Evolutionary conservation across 805 yeast genomes (phyloP).

Genomic region (Sugiyamaella marilandica): DNA sequence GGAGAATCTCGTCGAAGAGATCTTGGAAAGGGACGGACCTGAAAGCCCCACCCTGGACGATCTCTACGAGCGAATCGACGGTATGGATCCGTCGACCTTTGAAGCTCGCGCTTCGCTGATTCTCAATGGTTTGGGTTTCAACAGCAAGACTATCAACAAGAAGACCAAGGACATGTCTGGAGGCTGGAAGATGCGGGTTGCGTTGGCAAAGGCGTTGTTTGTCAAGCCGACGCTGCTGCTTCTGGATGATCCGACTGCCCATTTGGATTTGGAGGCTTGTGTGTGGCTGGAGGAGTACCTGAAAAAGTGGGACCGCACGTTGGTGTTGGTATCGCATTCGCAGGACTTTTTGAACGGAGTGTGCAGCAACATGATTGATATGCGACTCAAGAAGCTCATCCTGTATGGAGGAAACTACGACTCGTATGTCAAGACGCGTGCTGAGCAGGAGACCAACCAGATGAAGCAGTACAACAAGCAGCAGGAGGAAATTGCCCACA

Average conservation of each 20-base stretch:
- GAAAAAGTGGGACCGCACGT: conserved; percentile 87
- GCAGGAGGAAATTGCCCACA: conserved; percentile 98
- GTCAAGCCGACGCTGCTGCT: conserved; percentile 93
- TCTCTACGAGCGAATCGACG: conserved; percentile 91
- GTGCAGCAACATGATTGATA: conserved; percentile 95
- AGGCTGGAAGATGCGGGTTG: conserved; percentile 99
- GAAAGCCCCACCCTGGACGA: conserved; percentile 82
- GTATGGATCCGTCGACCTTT: conserved; percentile 92
- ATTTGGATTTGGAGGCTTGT: conserved; percentile 98
- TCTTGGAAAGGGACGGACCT: conserved; percentile 88
- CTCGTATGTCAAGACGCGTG: conserved; percentile 89
- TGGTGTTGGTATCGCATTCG: conserved; percentile 94
- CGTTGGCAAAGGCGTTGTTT: conserved; percentile 94
- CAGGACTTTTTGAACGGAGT: conserved; percentile 99
- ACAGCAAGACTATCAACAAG: conserved; percentile 77
- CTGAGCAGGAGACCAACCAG: conserved; percentile 92
- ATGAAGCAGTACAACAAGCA: conserved; percentile 96
- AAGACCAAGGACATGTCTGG: conserved; percentile 99
- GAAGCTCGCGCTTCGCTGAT: conserved; percentile 96
- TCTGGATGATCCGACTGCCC: conserved; percentile 98
- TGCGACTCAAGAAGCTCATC: conserved; percentile 74
- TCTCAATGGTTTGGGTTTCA: conserved; percentile 96
- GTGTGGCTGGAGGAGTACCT: conserved; percentile 99
- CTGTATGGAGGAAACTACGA: conserved; percentile 98
- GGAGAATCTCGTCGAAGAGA: conserved; percentile 86